Base-by-base conservation (phyloP, 2,329 filamentous ascomycete genomes). In the Phyllosticta citribraziliensis region DNA sequence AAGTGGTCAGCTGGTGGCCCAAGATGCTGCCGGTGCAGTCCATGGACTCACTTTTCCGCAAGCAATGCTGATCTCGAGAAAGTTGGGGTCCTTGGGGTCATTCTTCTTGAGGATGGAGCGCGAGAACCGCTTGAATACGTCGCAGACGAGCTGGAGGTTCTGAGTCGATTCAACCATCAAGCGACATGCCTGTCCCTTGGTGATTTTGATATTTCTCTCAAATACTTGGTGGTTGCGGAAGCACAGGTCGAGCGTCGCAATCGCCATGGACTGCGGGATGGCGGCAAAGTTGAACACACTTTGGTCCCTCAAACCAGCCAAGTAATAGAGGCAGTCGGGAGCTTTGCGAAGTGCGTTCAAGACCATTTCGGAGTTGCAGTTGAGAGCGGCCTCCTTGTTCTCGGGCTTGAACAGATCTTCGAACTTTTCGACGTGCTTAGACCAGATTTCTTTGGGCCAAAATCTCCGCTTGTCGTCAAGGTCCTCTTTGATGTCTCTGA, bases 221-320 rank as follows among this genome's bases (percentile, higher is more conserved):
- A 96, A 95, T 62, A 99, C 85, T 63, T 81, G 82, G 22, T 89
- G 88, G 75, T 99, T 99, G 69, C 89, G 88, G 84, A 97, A 99
- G 68, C 93, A 88, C 19, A 91, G 79, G 67, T 97, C 92, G 52
- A 97, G 78, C 0, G 93, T 97, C 9, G 94, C 93, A 73, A 99
- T 97, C 58, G 93, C 94, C 94, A 99, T 99, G 65, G 86, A 81
- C 75, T 99, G 94, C 2, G 94, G 94, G 65, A 99, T 99, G 61
- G 93, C 93, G 55, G 91, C 91, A 74, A 99, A 99, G 82, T 99
- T 99, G 84, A 99, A 99, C 25, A 96, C 91, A 72, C 91, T 96
- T 78, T 99, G 94, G 72, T 99, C 94, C 66, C 88, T 87, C 65
- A 99, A 85, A 55, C 89, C 94, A 5, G 93, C 93, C 79, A 99